Conservation (phyloP, 306 rosid species). For the Amphicarpaea edgeworthii region DNA sequence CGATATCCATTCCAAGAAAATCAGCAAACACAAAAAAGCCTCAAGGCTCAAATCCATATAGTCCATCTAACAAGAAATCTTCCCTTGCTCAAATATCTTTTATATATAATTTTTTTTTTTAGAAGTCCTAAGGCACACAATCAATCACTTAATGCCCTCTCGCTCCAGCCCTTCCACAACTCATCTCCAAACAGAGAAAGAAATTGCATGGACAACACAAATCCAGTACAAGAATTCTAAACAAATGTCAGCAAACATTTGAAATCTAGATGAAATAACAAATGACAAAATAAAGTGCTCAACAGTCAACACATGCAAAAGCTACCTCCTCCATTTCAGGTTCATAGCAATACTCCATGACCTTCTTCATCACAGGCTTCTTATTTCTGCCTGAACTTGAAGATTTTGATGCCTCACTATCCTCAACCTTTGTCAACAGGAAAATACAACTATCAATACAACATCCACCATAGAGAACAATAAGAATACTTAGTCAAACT, state of each 20-base stretch:
- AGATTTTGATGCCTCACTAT: constrained; percentile 68
- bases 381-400: constrained; percentile 79
- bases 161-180: constrained; percentile 5
- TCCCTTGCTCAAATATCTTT: not conserved
- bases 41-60: constrained; percentile 10
- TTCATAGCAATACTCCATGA: constrained; percentile 98
- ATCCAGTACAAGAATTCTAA: constrained; percentile 13
- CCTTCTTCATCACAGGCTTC: constrained; percentile 75
- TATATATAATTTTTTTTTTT: not conserved
- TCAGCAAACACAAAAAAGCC: not conserved
- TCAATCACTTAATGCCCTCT: constrained; percentile 8
- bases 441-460: constrained; percentile 40
- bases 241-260: constrained; percentile 26
- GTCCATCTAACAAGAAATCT: constrained; percentile 6
- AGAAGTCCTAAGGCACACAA: constrained; percentile 6
- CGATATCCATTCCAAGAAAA: constrained; percentile 17
- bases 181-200: constrained; percentile 16
- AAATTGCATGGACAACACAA: constrained; percentile 21
- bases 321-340: constrained; percentile 99
- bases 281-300: constrained; percentile 22
- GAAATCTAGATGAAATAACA: constrained; percentile 30
- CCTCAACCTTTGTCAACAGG: constrained; percentile 70
- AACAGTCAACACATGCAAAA: constrained; percentile 9
- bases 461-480: constrained; percentile 28
- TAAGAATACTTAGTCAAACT: constrained; percentile 1